A percentile compares a stretch with the other conserved stretches of the same genome.
These are phyloP conservation scores for Hypoxylon sp. DNA, from an alignment of 2,329 filamentous ascomycete genomes.

Conservation along the genomic window DNA sequence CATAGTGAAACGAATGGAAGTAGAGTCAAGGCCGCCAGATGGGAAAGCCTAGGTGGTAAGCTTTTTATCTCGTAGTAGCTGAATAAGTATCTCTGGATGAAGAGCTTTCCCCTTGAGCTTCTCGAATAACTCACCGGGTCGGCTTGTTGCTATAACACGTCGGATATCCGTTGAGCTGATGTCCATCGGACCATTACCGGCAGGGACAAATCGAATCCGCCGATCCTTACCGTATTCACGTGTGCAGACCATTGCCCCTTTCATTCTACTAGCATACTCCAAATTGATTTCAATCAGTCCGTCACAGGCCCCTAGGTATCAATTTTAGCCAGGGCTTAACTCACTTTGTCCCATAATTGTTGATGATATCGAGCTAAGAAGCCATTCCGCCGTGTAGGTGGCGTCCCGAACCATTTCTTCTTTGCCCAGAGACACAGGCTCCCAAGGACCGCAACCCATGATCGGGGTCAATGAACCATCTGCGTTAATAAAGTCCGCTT, in stretches of 20 bases:
- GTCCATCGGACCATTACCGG: background rate
- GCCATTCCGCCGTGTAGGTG: background rate
- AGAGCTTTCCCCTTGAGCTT: slow-evolving; percentile 9
- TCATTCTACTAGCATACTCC: slow-evolving; percentile 7
- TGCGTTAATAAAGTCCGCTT: slow-evolving; percentile 10
- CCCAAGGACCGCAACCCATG: slow-evolving; percentile 1
- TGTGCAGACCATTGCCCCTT: background rate
- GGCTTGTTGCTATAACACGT: background rate
- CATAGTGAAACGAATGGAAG: background rate
- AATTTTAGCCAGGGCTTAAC: slow-evolving; percentile 4
- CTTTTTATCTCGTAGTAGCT: background rate
- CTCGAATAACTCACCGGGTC: background rate
- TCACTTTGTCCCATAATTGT: slow-evolving; percentile 10
- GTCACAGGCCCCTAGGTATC: background rate
- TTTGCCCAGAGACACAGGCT: background rate
- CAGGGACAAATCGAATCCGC: slow-evolving; percentile 19
- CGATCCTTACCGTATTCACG: background rate
- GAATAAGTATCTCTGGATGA: background rate
- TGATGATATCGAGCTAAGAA: slow-evolving; percentile 7
- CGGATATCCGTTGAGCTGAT: slow-evolving; percentile 21
- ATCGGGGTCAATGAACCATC: background rate
- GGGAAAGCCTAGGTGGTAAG: background rate
- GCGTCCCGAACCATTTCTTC: background rate
- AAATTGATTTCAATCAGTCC: background rate
- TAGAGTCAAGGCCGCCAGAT: background rate